A percentile compares a stretch with the other conserved stretches of the same genome.
phyloP scores from a whole-genome alignment of 2,329 filamentous ascomycete species.

The Talaromyces pinophilus region DNA sequence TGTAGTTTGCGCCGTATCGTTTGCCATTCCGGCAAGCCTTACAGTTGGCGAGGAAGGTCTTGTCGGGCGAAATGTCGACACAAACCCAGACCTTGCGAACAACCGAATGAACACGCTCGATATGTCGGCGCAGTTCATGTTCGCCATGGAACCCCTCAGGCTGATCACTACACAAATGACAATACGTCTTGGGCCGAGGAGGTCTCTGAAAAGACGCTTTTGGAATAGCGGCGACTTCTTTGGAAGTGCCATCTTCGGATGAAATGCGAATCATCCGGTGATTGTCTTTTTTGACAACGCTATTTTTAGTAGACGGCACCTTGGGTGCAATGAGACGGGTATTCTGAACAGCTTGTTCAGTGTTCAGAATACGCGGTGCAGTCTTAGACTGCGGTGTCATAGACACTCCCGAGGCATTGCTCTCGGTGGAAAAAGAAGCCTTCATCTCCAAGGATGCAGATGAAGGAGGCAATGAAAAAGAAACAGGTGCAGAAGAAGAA shows the following conservation, averaged over 20 bases:
- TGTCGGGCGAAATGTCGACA: conserved; percentile 59
- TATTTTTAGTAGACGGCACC: conserved; percentile 35
- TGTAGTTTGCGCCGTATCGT: conserved; percentile 89
- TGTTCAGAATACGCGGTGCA: conserved; percentile 43
- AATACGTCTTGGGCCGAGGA: conserved; percentile 63
- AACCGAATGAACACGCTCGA: conserved; percentile 65
- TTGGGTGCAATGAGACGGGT: conserved; percentile 56
- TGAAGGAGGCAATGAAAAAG: conserved; percentile 33
- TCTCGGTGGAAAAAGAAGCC: conserved; percentile 51
- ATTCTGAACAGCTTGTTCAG: conserved; percentile 44
- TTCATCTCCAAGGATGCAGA: conserved; percentile 53
- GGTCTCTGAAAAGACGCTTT: conserved; percentile 64
- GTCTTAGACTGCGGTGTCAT: conserved; percentile 48
- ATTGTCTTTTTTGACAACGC: conserved; percentile 33
- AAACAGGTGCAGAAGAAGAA: conserved; percentile 40
- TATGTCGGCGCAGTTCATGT: conserved; percentile 74
- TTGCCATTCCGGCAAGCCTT: conserved; percentile 78
- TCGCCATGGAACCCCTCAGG: conserved; percentile 81
- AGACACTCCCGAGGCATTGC: conserved; percentile 48
- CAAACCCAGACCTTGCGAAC: conserved; percentile 64
- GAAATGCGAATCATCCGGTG: conserved; percentile 55
- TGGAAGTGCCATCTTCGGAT: conserved; percentile 56
- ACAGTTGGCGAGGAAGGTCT: conserved; percentile 73
- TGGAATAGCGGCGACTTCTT: conserved; percentile 56
- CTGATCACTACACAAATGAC: conserved; percentile 68